These are phyloP conservation scores for Trichophyton schoenleinii DNA, from an alignment of 2,329 filamentous ascomycete genomes.

Conservation along the genomic window DNA sequence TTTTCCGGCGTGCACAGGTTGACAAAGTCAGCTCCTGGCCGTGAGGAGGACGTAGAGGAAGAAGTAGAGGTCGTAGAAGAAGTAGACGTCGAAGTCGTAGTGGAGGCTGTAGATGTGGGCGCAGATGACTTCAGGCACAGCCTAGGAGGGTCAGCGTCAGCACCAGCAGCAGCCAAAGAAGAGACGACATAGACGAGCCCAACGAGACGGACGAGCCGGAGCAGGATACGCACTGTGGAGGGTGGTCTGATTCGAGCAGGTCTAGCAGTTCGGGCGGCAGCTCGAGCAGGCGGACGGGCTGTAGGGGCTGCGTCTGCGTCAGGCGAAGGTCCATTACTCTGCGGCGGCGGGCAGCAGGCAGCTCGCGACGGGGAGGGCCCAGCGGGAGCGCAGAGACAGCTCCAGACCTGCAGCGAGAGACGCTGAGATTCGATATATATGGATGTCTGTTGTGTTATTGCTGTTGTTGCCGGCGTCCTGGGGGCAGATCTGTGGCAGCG, in stretches of 20 bases:
- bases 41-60: background rate
- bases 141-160: background rate
- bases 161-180: background rate
- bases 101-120: background rate
- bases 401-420: too few relatives aligned
- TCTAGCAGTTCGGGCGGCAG: constrained; percentile 46
- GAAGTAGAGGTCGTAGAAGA: background rate
- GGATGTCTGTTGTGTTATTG: background rate
- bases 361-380: too few relatives aligned
- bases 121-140: background rate
- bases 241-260: constrained; percentile 38
- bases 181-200: background rate
- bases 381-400: too few relatives aligned
- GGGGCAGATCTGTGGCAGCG: too few relatives aligned
- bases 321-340: constrained; percentile 21
- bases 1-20: constrained; percentile 47
- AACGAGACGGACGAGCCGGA: too few relatives aligned
- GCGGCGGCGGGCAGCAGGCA: background rate
- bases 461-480: too few relatives aligned
- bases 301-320: constrained; percentile 33
- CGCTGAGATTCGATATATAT: background rate
- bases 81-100: too few relatives aligned
- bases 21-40: constrained; percentile 26
- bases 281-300: constrained; percentile 48
- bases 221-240: constrained; percentile 22